Percentiles rank a stretch among this genome's conserved stretches.
phyloP scores from a whole-genome alignment of 306 rosid species.

The Mimosa bimucronata region DNA sequence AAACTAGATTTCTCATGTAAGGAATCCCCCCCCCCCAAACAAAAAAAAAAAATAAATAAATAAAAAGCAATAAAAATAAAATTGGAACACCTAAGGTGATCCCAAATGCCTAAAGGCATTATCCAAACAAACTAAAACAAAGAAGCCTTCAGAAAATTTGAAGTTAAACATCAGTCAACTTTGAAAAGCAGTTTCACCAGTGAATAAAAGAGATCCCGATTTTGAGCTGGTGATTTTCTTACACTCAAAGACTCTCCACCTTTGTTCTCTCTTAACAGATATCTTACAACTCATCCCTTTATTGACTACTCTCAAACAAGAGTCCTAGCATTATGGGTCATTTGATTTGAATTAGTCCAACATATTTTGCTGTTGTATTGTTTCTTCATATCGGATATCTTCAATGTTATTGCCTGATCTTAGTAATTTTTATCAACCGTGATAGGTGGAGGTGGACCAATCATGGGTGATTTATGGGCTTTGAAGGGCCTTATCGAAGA shows the following conservation, averaged over 20 bases:
- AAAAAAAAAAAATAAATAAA: too few relatives aligned
- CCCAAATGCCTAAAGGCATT: not conserved
- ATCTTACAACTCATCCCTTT: not conserved
- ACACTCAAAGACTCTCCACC: constrained; percentile 9
- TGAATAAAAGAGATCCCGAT: constrained; percentile 18
- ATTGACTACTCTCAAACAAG: not conserved
- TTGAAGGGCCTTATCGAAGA: constrained; percentile 91
- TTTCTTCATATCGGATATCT: not conserved
- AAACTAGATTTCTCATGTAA: not conserved
- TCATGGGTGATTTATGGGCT: constrained; percentile 99
- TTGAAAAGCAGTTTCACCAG: not conserved
- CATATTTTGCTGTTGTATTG: constrained; percentile 4
- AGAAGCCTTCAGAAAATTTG: not conserved
- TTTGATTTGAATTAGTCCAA: not conserved
- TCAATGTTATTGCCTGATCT: constrained; percentile 39
- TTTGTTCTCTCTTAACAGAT: not conserved
- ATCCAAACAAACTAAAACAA: not conserved
- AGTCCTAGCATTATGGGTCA: not conserved
- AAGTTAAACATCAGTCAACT: constrained; percentile 12
- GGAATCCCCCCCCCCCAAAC: not conserved
- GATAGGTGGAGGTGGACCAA: constrained; percentile 98
- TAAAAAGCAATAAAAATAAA: too few relatives aligned
- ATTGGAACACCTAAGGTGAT: not conserved
- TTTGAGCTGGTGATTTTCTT: constrained; percentile 2
- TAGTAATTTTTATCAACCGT: constrained; percentile 35